Evolutionary conservation across 2,329 filamentous ascomycete genomes (phyloP).

Genomic region (Lasiodiplodia theobromae): DNA sequence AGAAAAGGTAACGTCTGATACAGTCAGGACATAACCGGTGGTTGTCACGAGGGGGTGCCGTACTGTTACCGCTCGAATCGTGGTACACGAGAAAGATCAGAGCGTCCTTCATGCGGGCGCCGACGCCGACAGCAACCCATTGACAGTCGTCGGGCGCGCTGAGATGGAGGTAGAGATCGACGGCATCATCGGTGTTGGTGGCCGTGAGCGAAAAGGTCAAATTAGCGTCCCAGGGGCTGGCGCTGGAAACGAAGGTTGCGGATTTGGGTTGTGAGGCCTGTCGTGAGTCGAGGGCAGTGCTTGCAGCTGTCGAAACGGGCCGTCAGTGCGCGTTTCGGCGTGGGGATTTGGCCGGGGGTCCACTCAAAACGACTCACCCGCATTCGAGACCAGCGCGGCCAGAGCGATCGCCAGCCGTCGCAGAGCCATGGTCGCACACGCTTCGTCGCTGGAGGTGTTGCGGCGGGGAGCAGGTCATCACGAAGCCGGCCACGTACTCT

Average conservation of each 20-base stretch:
- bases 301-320: constrained; percentile 4
- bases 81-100: constrained; percentile 65
- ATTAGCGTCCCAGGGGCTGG: constrained; percentile 31
- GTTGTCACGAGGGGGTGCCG: neutral
- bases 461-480: neutral
- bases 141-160: constrained; percentile 55
- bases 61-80: constrained; percentile 52
- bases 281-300: neutral
- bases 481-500: constrained; percentile 1
- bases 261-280: neutral
- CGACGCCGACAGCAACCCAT: constrained; percentile 65
- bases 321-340: constrained; percentile 18
- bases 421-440: constrained; percentile 1
- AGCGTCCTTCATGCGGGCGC: constrained; percentile 59
- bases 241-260: constrained; percentile 29
- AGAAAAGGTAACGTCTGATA: constrained; percentile 60
- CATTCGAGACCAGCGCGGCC: constrained; percentile 19
- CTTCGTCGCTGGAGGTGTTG: neutral
- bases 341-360: constrained; percentile 20
- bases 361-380: constrained; percentile 20
- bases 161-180: constrained; percentile 62
- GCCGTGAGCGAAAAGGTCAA: constrained; percentile 36
- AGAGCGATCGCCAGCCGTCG: constrained; percentile 20
- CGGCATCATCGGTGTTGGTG: constrained; percentile 40
- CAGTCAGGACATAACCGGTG: neutral